phyloP scores from a whole-genome alignment of 2,329 filamentous ascomycete genomes.

The Pezicula carpinea region DNA sequence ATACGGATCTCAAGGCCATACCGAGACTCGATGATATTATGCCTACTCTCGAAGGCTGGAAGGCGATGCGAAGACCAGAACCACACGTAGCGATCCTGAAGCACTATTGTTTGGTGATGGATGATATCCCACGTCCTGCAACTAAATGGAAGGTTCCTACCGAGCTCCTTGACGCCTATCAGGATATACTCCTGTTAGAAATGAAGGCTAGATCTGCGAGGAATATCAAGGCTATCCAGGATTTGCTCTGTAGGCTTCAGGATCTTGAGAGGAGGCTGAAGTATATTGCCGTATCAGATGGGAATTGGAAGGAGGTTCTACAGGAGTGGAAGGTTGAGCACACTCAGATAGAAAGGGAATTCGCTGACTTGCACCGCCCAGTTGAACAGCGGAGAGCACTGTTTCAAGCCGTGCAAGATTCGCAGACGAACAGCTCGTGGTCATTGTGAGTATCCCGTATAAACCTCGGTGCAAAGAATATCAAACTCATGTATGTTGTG shows the following conservation, averaged over 20 bases:
- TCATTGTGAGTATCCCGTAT: not conserved
- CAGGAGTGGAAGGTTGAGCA: not conserved
- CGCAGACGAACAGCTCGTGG: not conserved
- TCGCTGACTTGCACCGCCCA: not conserved
- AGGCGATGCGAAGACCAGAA: not conserved
- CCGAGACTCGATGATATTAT: not conserved
- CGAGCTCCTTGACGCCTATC: not conserved
- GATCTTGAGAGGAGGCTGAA: not conserved
- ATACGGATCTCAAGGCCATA: not conserved
- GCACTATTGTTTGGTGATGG: not conserved
- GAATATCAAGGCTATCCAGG: not conserved
- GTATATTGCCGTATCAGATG: not conserved
- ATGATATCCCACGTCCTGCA: not conserved
- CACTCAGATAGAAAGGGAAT: not conserved
- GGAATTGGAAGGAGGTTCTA: not conserved
- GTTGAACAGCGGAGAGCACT: not conserved
- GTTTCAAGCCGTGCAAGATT: not conserved
- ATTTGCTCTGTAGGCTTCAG: not conserved
- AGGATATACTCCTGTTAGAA: not conserved
- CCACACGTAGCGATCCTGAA: not conserved
- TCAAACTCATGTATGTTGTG: not conserved
- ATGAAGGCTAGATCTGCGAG: not conserved
- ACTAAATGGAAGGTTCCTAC: not conserved
- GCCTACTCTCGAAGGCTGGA: not conserved
- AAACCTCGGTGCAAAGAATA: not conserved